phyloP scores from a whole-genome alignment of 129 eudicot genomes.

The Smallanthus sonchifolius region DNA sequence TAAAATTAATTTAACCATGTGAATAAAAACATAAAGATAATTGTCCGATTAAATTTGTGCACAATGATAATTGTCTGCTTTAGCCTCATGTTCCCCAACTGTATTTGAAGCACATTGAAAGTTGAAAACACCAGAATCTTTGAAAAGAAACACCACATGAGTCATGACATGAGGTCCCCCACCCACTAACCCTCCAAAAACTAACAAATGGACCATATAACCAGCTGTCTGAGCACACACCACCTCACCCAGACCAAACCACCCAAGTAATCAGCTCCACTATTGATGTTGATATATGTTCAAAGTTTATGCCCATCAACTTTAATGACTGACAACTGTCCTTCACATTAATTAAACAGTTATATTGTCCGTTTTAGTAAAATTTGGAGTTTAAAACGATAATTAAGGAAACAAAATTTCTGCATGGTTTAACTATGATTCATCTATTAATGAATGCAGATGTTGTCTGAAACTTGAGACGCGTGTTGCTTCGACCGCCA shows the following conservation, averaged over 20 bases:
- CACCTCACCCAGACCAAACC: slow-evolving; percentile 17
- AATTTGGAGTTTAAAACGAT: not conserved
- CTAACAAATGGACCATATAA: slow-evolving; percentile 18
- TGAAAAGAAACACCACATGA: not conserved
- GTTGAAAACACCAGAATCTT: slow-evolving; percentile 1
- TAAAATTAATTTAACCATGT: too few relatives aligned
- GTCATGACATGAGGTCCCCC: slow-evolving; percentile 12
- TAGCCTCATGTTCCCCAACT: slow-evolving; percentile 19
- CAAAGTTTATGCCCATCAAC: not conserved
- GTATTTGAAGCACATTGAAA: slow-evolving; percentile 6
- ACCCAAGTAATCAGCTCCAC: not conserved
- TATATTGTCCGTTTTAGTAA: not conserved
- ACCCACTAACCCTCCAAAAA: slow-evolving; percentile 21
- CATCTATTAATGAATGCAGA: slow-evolving; percentile 35
- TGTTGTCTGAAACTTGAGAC: slow-evolving; percentile 21
- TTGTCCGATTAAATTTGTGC: not conserved
- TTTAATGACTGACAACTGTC: slow-evolving; percentile 22
- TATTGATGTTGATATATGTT: not conserved
- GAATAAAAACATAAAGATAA: not conserved
- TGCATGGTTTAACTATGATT: not conserved
- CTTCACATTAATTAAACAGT: not conserved
- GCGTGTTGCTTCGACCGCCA: slow-evolving; percentile 31
- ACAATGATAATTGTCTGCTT: slow-evolving; percentile 5
- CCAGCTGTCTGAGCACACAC: not conserved
- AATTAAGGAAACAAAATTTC: not conserved